phyloP scores from a whole-genome alignment of 2,329 filamentous ascomycete genomes.

The Aulographum hederae region DNA sequence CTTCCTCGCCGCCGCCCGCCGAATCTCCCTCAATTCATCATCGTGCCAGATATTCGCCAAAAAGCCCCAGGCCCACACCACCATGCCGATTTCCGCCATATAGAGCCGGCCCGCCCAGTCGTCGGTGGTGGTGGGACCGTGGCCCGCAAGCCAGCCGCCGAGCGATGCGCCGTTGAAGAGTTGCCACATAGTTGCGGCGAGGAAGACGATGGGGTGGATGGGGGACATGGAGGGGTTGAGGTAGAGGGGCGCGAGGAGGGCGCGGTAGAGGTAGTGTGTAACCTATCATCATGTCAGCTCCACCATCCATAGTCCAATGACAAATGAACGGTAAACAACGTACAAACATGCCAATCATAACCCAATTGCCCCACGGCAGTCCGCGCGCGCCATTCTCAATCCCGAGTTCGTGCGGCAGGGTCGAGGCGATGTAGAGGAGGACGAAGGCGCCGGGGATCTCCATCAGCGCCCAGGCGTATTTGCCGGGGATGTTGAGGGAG shows the following conservation, averaged over 20 bases:
- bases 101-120: slow-evolving; percentile 29
- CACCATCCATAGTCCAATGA: no score
- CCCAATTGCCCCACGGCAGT: slow-evolving; percentile 64
- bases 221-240: slow-evolving; percentile 83
- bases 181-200: slow-evolving; percentile 54
- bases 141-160: slow-evolving; percentile 65
- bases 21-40: slow-evolving; percentile 72
- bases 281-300: no score
- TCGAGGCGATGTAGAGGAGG: slow-evolving; percentile 61
- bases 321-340: slow-evolving; percentile 9
- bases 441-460: slow-evolving; percentile 63
- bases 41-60: slow-evolving; percentile 76
- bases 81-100: slow-evolving; percentile 43
- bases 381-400: slow-evolving; percentile 23
- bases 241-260: slow-evolving; percentile 61
- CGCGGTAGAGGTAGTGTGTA: slow-evolving; percentile 83
- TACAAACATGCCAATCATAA: slow-evolving; percentile 50
- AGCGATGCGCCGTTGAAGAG: slow-evolving; percentile 61
- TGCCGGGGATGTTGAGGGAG: slow-evolving; percentile 71
- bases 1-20: slow-evolving; percentile 46
- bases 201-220: slow-evolving; percentile 53
- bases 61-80: slow-evolving; percentile 60
- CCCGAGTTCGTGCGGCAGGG: slow-evolving; percentile 40
- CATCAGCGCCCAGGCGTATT: slow-evolving; percentile 76
- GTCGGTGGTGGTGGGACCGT: slow-evolving; percentile 45